phyloP scores from a whole-genome alignment of 2,329 filamentous ascomycete species.

The Clonostachys solani region DNA sequence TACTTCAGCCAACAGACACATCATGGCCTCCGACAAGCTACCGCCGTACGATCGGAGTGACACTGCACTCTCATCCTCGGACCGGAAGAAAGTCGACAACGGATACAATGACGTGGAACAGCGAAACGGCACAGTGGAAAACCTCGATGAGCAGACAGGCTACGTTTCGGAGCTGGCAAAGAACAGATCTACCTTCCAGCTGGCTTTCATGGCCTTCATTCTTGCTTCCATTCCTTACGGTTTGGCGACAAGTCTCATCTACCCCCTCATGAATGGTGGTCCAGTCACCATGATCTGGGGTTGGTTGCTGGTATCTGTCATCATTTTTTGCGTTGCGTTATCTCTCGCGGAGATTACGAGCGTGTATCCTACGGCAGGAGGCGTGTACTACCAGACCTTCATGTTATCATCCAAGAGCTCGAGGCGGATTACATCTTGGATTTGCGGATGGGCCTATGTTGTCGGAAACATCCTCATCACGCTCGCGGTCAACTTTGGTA shows the following conservation, averaged over 20 bases:
- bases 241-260: constrained; percentile 40
- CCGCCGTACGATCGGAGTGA: no score
- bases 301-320: constrained; percentile 57
- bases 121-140: no score
- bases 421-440: no score
- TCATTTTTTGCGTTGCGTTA: constrained; percentile 67
- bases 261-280: constrained; percentile 65
- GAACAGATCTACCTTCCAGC: constrained; percentile 43
- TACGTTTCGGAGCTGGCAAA: constrained; percentile 45
- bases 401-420: constrained; percentile 31
- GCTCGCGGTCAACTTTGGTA: no score
- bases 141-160: constrained; percentile 14
- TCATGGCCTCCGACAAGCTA: no score
- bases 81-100: no score
- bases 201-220: constrained; percentile 42
- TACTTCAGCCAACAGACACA: no score
- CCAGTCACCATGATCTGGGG: constrained; percentile 74
- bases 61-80: no score
- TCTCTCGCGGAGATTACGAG: constrained; percentile 71
- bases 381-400: constrained; percentile 72
- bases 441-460: no score
- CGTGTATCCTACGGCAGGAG: constrained; percentile 57
- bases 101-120: no score
- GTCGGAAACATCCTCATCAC: no score
- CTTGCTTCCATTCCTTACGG: constrained; percentile 48